These are phyloP conservation scores for Malbranchea zuffiana DNA, from an alignment of 2,329 filamentous ascomycete species.

Conservation along the genomic window DNA sequence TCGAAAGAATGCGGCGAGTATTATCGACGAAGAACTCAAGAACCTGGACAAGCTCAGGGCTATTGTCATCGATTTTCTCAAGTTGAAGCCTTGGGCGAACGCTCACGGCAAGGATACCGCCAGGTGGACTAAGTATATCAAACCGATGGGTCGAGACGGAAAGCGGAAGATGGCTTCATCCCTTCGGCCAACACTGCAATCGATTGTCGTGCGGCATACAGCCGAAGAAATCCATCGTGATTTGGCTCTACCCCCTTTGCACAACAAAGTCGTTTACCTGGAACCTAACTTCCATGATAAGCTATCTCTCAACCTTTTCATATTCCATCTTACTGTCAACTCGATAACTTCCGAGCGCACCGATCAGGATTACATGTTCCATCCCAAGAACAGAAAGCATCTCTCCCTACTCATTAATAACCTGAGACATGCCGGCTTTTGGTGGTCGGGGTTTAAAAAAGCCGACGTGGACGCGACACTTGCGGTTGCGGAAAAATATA, in stretches of 20 bases:
- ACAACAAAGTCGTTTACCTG: constrained; percentile 60
- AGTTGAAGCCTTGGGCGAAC: constrained; percentile 69
- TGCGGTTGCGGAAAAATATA: constrained; percentile 55
- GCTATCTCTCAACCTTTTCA: constrained; percentile 71
- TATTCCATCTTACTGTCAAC: constrained; percentile 74
- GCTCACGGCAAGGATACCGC: constrained; percentile 46
- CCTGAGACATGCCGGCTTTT: constrained; percentile 73
- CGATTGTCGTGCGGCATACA: constrained; percentile 69
- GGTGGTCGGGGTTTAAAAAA: constrained; percentile 64
- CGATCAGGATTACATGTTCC: constrained; percentile 82
- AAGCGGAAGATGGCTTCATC: constrained; percentile 32
- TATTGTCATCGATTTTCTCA: constrained; percentile 60
- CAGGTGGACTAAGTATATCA: constrained; percentile 65
- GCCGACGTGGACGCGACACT: constrained; percentile 53
- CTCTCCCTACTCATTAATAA: constrained; percentile 64
- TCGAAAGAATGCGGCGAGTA: constrained; percentile 30
- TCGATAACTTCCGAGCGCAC: constrained; percentile 75
- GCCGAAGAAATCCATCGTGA: constrained; percentile 56
- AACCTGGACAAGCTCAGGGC: constrained; percentile 57
- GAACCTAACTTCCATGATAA: constrained; percentile 79
- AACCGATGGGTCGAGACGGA: constrained; percentile 49
- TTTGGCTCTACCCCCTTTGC: constrained; percentile 57
- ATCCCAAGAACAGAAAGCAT: constrained; percentile 57
- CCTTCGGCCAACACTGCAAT: constrained; percentile 59
- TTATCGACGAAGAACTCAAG: constrained; percentile 45